Evolutionary conservation across 306 rosid genomes (phyloP).

Genomic region (barrel medic (Medicago truncatula)): DNA sequence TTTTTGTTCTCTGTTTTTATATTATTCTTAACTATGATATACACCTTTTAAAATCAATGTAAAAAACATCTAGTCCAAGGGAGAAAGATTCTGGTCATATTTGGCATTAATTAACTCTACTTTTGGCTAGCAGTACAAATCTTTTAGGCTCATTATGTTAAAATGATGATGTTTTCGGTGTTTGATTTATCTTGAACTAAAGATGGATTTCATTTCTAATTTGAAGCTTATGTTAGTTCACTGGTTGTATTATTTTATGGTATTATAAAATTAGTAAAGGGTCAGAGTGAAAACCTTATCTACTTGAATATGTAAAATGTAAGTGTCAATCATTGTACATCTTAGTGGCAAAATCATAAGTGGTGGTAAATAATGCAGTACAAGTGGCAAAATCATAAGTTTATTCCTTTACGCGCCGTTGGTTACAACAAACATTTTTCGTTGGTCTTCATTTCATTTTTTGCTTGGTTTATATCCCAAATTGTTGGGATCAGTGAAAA

Average conservation of each 20-base stretch:
- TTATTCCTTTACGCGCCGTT: background rate
- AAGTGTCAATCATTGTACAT: background rate
- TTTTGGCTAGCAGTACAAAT: background rate
- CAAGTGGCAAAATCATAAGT: no score
- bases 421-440: background rate
- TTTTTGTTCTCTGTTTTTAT: conserved; percentile 34
- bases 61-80: background rate
- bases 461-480: conserved; percentile 24
- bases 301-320: background rate
- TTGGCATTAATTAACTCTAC: background rate
- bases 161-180: background rate
- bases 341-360: no score
- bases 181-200: background rate
- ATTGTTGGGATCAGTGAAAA: conserved; percentile 29
- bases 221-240: background rate
- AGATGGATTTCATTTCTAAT: conserved; percentile 1
- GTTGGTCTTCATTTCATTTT: conserved; percentile 7
- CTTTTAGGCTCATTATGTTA: background rate
- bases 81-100: background rate
- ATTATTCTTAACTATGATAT: conserved; percentile 29
- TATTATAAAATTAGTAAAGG: background rate
- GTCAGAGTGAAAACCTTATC: background rate
- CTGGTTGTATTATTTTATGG: conserved; percentile 1
- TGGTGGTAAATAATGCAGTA: no score
- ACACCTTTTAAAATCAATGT: background rate